A percentile compares a stretch with the other conserved stretches of the same genome.
Conservation (phyloP, 2,329 filamentous ascomycete species). For the Hypoxylon sp. region DNA sequence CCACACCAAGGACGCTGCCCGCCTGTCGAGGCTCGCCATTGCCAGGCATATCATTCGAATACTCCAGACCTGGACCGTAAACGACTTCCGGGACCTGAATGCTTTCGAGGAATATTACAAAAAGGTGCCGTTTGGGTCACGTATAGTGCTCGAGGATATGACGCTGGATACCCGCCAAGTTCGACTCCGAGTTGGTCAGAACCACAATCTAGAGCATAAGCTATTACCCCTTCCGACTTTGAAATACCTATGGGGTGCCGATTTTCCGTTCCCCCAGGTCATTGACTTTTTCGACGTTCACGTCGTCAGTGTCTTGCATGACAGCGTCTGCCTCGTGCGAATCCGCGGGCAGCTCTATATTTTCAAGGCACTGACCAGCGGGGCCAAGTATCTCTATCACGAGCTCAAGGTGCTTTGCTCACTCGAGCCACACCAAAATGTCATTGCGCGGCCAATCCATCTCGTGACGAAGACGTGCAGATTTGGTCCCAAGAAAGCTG, state of each 20-base stretch:
- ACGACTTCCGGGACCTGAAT: slow-evolving; percentile 43
- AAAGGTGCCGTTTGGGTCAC: slow-evolving; percentile 64
- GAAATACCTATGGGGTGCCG: slow-evolving; percentile 52
- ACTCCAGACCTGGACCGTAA: slow-evolving; percentile 59
- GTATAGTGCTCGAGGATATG: slow-evolving; percentile 62
- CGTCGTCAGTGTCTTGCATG: slow-evolving; percentile 63
- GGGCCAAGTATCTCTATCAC: slow-evolving; percentile 67
- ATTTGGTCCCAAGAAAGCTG: slow-evolving; percentile 63
- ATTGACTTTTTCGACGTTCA: slow-evolving; percentile 60
- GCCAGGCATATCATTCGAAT: slow-evolving; percentile 62
- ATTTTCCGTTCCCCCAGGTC: slow-evolving; percentile 52
- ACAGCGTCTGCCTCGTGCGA: slow-evolving; percentile 64
- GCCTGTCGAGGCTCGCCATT: slow-evolving; percentile 59
- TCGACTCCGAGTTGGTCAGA: slow-evolving; percentile 56
- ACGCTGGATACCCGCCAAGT: slow-evolving; percentile 56
- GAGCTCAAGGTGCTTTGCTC: slow-evolving; percentile 64
- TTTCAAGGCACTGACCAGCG: slow-evolving; percentile 66
- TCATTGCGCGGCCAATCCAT: slow-evolving; percentile 61
- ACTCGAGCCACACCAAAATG: slow-evolving; percentile 59
- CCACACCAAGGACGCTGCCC: slow-evolving; percentile 60
- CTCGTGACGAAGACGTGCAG: slow-evolving; percentile 63
- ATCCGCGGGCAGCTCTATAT: slow-evolving; percentile 55
- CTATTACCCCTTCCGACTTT: slow-evolving; percentile 56
- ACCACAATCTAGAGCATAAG: slow-evolving; percentile 62
- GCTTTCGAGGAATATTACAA: slow-evolving; percentile 51